Conservation (phyloP, 768 basidiomycete species). For the Crepidotus variabilis region DNA sequence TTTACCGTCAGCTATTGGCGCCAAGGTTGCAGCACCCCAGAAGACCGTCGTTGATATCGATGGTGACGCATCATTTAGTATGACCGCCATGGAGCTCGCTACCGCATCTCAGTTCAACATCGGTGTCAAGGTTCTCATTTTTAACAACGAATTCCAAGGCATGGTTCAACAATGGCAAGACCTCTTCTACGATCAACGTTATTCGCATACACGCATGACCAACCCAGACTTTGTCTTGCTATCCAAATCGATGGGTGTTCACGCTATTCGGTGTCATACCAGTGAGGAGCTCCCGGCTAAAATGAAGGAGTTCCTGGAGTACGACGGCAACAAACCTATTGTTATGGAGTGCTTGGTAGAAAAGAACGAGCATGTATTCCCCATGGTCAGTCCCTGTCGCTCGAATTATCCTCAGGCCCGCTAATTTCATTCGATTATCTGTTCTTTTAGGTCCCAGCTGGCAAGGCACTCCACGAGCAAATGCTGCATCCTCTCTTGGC, state of each 20-base stretch:
- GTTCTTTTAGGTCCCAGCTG: constrained; percentile 69
- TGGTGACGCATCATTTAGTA: constrained; percentile 97
- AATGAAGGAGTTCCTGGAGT: constrained; percentile 99
- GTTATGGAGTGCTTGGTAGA: constrained; percentile 89
- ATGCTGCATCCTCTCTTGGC: constrained; percentile 64
- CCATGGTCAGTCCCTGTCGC: constrained; percentile 54
- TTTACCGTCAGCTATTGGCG: constrained; percentile 90
- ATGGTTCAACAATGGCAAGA: constrained; percentile 99
- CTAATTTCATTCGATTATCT: constrained; percentile 7
- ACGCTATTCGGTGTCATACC: constrained; percentile 75
- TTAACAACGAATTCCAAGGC: constrained; percentile 98
- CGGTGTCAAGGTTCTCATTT: constrained; percentile 89
- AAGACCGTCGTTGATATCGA: constrained; percentile 96
- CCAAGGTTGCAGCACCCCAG: constrained; percentile 91
- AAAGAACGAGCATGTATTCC: constrained; percentile 84
- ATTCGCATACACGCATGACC: constrained; percentile 93
- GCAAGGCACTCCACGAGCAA: constrained; percentile 92
- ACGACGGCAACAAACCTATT: constrained; percentile 81
- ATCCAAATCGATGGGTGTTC: constrained; percentile 87
- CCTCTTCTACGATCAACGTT: constrained; percentile 94
- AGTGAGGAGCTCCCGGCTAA: constrained; percentile 80
- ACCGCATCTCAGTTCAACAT: constrained; percentile 91
- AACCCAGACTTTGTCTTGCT: constrained; percentile 95
- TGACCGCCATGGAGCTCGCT: constrained; percentile 99
- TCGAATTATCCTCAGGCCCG: constrained; percentile 5